Evolutionary conservation across 2,329 filamentous ascomycete species (phyloP), one percentile per base, ranked within the genome.

Genomic region (Fusarium clavum): DNA sequence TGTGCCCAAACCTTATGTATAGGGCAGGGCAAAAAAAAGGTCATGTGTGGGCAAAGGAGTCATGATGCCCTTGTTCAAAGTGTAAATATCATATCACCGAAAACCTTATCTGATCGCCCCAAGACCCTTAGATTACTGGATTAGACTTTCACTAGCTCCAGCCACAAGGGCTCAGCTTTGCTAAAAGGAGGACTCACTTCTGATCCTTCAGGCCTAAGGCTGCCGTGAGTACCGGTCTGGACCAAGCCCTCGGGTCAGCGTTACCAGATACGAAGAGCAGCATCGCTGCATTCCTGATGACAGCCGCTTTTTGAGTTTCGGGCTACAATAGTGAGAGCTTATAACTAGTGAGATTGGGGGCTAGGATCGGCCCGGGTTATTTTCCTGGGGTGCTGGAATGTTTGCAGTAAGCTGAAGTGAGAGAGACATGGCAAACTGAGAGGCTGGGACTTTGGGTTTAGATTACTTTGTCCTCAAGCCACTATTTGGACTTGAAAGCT

Each of bases 321-420:
- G 8, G 5, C 18, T 10, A 4, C 38, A 6, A 16, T 41, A 9
- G 32, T 27, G 13, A 14, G 32, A 29, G 16, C 4, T 6, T 8
- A 22, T 5, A 1, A 6, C 4, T 6, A 3, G 30, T 6, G 43
- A 18, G 7, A 18, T 60, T 29, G 6, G 7, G 20, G 47, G 11
- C 61, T 66, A 66, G 63, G 63, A 49, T 41, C 61, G 61, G 61
- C 25, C 63, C 61, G 61, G 43, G 27, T 29, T 41, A 20, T 25
- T 52, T 38, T 18, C 22, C 14, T 49, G 7, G 2, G 25, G 29
- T 9, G 13, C 13, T 61, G 47, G 55, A 38, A 27, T 20, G 18
- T 29, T n/a, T 41, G 49, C 10, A 13, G 11, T 20, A 22, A 29
- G 16, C 25, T 20, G 12, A 41, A 12, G 2, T 16, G 5, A 9